Evolutionary conservation across 2,329 filamentous ascomycete genomes (phyloP), one percentile per base, ranked within the genome.

Genomic region (Colletotrichum falcatum): DNA sequence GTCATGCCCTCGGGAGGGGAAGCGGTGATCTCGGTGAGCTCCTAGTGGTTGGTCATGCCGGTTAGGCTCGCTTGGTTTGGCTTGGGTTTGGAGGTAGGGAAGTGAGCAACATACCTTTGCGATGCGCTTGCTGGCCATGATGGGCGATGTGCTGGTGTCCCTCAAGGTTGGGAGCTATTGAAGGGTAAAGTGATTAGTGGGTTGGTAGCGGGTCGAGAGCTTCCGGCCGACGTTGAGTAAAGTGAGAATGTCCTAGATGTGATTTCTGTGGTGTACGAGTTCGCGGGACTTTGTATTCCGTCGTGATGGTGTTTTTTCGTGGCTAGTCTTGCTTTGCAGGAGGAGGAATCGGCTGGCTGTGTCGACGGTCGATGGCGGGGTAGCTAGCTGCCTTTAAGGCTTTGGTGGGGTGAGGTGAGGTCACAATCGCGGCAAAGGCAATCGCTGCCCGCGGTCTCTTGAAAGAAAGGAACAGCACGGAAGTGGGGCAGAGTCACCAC

Each of bases 21-120:
- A 70, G 81, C 73, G 62, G 80, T 83, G 83, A 86, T 84, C 72
- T 89, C 85, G 73, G 79, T 80, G 74, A 85, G 84, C 78, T 90
- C 88, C 88, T 90, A 77, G 49, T 65, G 12, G 23, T 28, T 37
- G 49, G 70, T 75, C 63, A 28, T 70, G 76, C 66, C 77, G 78
- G 37, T 56, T 26, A 30, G 53, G 12, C 49, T 64, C 30, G 44
- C 26, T 39, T 49, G 28, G 30, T 51, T 49, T 61, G 53, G 60
- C 20, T 54, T 37, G 12, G 26, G 14, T 0, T 33, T 20, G 35
- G 60, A 35, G 60, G 28, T 23, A 68, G 60, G 30, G 30, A 33
- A 33, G 30, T 44, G 18, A 35, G n/a, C n/a, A 37, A 63, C 53
- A 51, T 75, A 81, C 83, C 79, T 85, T 85, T 72, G 78, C 75